Conservation (phyloP, 192 early-diverging fungal species). For the Gryganskiella cystojenkinii region DNA sequence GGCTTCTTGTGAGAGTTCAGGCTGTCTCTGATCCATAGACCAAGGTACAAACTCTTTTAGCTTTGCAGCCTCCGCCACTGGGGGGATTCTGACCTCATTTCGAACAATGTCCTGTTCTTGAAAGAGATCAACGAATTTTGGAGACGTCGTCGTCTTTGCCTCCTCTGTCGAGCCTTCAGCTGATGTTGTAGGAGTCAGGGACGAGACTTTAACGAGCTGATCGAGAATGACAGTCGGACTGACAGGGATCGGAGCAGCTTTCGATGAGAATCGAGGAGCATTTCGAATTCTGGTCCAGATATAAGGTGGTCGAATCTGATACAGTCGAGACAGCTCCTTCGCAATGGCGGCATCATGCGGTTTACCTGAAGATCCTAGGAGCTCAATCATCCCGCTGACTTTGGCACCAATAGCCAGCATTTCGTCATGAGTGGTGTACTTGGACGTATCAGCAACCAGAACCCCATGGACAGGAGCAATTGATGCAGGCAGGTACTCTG, state of each 20-base stretch:
- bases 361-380: slow-evolving; percentile 5
- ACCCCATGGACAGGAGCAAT: slow-evolving; percentile 18
- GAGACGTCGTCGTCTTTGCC: neutral
- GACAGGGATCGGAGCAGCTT: neutral
- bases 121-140: slow-evolving; percentile 8
- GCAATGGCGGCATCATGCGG: slow-evolving; percentile 10
- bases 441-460: slow-evolving; percentile 8
- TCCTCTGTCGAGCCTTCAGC: neutral
- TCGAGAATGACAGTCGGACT: slow-evolving; percentile 26
- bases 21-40: neutral
- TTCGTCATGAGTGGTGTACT: slow-evolving; percentile 20
- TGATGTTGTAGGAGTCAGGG: neutral
- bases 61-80: no score
- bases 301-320: slow-evolving; percentile 22
- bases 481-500: slow-evolving; percentile 20
- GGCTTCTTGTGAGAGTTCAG: neutral
- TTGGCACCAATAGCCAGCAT: slow-evolving; percentile 24
- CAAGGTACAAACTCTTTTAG: no score
- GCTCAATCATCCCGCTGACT: slow-evolving; percentile 13
- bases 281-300: slow-evolving; percentile 40
- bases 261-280: neutral
- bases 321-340: slow-evolving; percentile 14
- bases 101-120: slow-evolving; percentile 26
- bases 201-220: neutral
- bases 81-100: neutral